Conservation (phyloP, 805 yeast genomes). For the Metschnikowia vanudenii region DNA sequence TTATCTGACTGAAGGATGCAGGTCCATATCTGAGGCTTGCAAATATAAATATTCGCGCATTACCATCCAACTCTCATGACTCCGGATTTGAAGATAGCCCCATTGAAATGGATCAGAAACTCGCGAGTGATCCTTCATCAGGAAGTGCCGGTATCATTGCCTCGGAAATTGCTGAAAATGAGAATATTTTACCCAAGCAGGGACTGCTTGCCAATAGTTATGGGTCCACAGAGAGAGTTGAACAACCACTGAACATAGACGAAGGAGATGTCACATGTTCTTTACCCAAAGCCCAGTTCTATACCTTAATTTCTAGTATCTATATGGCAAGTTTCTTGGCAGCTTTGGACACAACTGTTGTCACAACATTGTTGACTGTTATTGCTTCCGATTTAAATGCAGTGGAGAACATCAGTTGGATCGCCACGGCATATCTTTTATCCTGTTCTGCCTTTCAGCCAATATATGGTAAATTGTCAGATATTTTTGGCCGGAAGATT, state of each 20-base stretch:
- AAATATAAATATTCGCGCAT: conserved; percentile 3
- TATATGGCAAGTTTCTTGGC: conserved; percentile 51
- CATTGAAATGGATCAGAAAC: neutral
- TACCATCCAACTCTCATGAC: neutral
- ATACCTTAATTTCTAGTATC: conserved; percentile 29
- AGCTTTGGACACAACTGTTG: conserved; percentile 66
- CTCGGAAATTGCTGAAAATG: conserved; percentile 7
- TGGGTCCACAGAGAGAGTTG: conserved; percentile 6
- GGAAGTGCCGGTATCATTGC: conserved; percentile 13
- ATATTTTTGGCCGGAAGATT: conserved; percentile 66
- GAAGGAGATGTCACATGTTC: conserved; percentile 12
- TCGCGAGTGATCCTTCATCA: conserved; percentile 9
- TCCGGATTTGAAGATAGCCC: neutral
- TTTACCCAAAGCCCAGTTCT: conserved; percentile 31
- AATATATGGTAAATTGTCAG: conserved; percentile 66
- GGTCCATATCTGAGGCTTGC: neutral
- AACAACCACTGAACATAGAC: neutral
- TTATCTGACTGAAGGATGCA: neutral
- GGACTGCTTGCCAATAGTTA: neutral
- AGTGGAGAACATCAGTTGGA: conserved; percentile 64
- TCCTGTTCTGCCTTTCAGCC: conserved; percentile 76
- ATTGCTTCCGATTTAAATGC: conserved; percentile 71
- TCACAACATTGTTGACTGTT: conserved; percentile 60
- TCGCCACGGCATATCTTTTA: conserved; percentile 66
- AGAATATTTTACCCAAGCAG: neutral